Conservation (phyloP, 1,284 basidiomycete species). For the Rhodotorula glutinis region DNA sequence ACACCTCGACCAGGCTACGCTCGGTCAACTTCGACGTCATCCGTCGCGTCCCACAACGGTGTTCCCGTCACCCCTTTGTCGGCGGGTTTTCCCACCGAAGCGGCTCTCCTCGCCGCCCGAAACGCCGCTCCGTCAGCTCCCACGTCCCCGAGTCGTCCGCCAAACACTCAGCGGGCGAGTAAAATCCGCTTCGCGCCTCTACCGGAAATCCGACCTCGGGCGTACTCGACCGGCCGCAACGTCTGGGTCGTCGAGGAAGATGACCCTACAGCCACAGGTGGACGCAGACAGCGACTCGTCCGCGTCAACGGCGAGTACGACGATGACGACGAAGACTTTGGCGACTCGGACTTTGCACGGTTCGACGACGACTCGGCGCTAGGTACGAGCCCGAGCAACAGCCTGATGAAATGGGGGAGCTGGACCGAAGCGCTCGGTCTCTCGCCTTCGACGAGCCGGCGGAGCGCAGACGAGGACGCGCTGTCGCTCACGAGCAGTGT, state of each 20-base stretch:
- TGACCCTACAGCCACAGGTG: slow-evolving; percentile 3
- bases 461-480: slow-evolving; percentile 17
- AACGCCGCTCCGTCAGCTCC: not conserved
- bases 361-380: slow-evolving; percentile 9
- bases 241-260: slow-evolving; percentile 28
- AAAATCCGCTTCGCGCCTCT: slow-evolving; percentile 37
- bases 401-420: slow-evolving; percentile 15
- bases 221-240: slow-evolving; percentile 34
- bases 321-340: slow-evolving; percentile 4
- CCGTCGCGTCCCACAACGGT: not conserved
- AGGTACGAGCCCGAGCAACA: not conserved
- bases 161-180: not conserved
- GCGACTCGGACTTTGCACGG: slow-evolving; percentile 2
- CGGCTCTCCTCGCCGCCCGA: not conserved
- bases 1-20: not conserved
- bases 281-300: slow-evolving; percentile 2
- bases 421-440: slow-evolving; percentile 27
- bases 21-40: slow-evolving; percentile 3
- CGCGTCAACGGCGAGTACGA: slow-evolving; percentile 2
- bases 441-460: slow-evolving; percentile 1
- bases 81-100: not conserved
- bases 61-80: not conserved
- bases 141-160: not conserved
- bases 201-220: slow-evolving; percentile 32
- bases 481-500: slow-evolving; percentile 5